These are phyloP conservation scores for Mucor mucedo DNA, from an alignment of 371 early-diverging fungal species.

Conservation along the genomic window DNA sequence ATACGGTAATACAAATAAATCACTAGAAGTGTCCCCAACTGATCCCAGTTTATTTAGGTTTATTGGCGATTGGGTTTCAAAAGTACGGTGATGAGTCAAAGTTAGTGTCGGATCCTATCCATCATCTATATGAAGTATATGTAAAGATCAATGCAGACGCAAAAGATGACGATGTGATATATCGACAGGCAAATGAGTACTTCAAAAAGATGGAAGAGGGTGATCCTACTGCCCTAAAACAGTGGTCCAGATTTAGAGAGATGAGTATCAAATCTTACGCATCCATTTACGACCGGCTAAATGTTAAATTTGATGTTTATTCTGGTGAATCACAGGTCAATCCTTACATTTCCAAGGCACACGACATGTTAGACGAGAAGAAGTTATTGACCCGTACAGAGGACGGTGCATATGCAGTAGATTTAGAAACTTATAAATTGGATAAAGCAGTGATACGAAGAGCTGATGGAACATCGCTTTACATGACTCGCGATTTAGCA, in stretches of 20 bases:
- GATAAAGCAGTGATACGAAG: conserved; percentile 82
- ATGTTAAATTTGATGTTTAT: conserved; percentile 94
- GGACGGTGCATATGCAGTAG: conserved; percentile 78
- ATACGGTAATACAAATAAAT: conserved; percentile 67
- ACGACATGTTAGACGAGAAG: conserved; percentile 53
- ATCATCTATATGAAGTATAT: conserved; percentile 96
- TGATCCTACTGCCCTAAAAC: conserved; percentile 72
- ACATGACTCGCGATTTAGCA: conserved; percentile 96
- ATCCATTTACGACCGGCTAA: conserved; percentile 84
- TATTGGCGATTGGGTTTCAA: conserved; percentile 94
- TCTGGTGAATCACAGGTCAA: conserved; percentile 95
- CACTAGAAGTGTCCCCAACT: background rate
- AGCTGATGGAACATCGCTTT: conserved; percentile 93
- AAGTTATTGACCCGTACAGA: conserved; percentile 57
- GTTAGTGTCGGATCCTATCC: conserved; percentile 88
- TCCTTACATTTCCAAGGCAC: conserved; percentile 69
- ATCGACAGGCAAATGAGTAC: conserved; percentile 86
- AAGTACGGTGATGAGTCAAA: conserved; percentile 83
- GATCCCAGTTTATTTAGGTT: conserved; percentile 2
- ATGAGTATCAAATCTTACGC: conserved; percentile 89
- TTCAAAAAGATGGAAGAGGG: conserved; percentile 95
- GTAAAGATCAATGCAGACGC: conserved; percentile 85
- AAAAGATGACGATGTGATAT: conserved; percentile 57
- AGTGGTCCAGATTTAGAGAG: conserved; percentile 91
- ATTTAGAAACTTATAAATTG: conserved; percentile 75